These are phyloP conservation scores for Dioscorea dumetorum DNA, from an alignment of 106 monocot species.

Conservation along the genomic window DNA sequence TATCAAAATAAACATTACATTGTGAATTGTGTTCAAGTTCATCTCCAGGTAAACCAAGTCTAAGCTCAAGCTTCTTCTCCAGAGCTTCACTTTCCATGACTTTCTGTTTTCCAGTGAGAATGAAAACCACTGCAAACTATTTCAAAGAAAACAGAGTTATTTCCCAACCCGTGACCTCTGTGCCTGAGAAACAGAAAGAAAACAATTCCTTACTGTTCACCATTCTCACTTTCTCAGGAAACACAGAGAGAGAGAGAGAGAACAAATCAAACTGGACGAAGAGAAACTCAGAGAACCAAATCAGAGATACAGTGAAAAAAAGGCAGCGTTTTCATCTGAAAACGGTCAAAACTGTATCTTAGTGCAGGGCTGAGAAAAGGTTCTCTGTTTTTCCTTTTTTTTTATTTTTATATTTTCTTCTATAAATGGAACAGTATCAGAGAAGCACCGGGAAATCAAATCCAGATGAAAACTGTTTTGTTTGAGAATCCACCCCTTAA, in stretches of 20 bases:
- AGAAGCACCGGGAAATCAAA: too few species aligned
- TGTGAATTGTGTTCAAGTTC: not conserved
- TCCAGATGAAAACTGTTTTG: too few species aligned
- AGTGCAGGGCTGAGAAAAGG: not conserved
- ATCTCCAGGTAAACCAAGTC: constrained; percentile 30
- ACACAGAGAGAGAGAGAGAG: too few species aligned
- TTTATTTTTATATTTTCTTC: not conserved
- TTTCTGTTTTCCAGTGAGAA: too few species aligned
- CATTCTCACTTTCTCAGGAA: constrained; percentile 4
- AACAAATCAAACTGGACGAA: not conserved
- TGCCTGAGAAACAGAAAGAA: too few species aligned
- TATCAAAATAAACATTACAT: too few species aligned
- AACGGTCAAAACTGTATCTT: not conserved
- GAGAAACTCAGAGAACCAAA: not conserved
- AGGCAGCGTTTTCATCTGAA: not conserved
- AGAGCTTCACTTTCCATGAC: not conserved
- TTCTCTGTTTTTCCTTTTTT: not conserved
- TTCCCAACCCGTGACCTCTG: too few species aligned
- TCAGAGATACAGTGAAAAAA: not conserved
- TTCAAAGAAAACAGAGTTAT: too few species aligned
- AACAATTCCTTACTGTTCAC: too few species aligned
- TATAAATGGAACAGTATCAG: too few species aligned
- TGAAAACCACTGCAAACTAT: too few species aligned
- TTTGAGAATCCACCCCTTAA: too few species aligned
- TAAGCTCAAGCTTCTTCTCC: constrained; percentile 30